phyloP scores from a whole-genome alignment of 116 monocot genomes.

The Posidonia oceanica region DNA sequence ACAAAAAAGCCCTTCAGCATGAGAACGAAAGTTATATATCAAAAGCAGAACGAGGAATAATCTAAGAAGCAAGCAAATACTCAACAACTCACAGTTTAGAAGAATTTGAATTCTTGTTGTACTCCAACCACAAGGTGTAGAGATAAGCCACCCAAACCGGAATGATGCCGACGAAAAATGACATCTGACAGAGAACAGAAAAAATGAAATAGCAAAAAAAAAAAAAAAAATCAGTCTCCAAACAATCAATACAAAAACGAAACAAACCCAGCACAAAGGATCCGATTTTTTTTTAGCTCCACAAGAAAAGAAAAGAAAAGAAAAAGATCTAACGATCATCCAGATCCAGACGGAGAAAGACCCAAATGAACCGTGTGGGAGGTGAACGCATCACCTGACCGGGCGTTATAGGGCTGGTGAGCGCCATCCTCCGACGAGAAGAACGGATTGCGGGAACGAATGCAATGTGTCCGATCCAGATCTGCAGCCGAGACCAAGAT shows the following conservation, averaged over 20 bases:
- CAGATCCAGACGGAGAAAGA: not conserved
- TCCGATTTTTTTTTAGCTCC: not conserved
- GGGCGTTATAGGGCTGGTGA: slow-evolving; percentile 10
- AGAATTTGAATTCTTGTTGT: slow-evolving; percentile 31
- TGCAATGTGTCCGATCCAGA: too few species aligned
- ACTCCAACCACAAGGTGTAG: slow-evolving; percentile 53
- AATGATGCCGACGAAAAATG: slow-evolving; percentile 54
- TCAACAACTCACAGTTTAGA: slow-evolving; percentile 37
- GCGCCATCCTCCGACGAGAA: not conserved
- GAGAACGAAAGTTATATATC: too few species aligned
- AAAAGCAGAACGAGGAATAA: too few species aligned
- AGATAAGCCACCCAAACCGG: slow-evolving; percentile 52
- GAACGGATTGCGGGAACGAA: too few species aligned
- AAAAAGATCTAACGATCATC: not conserved
- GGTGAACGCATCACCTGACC: slow-evolving; percentile 7
- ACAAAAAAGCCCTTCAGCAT: too few species aligned
- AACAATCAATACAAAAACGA: not conserved
- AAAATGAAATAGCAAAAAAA: not conserved
- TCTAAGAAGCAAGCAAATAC: not conserved
- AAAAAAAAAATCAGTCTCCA: not conserved
- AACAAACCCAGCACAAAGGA: not conserved
- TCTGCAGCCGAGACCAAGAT: too few species aligned
- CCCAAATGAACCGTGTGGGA: not conserved
- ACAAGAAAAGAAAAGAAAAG: not conserved
- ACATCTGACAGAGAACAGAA: slow-evolving; percentile 16